Evolutionary conservation across 768 basidiomycete species (phyloP), one percentile per base, ranked within the genome.

Genomic region (Cyclocybe cylindracea): DNA sequence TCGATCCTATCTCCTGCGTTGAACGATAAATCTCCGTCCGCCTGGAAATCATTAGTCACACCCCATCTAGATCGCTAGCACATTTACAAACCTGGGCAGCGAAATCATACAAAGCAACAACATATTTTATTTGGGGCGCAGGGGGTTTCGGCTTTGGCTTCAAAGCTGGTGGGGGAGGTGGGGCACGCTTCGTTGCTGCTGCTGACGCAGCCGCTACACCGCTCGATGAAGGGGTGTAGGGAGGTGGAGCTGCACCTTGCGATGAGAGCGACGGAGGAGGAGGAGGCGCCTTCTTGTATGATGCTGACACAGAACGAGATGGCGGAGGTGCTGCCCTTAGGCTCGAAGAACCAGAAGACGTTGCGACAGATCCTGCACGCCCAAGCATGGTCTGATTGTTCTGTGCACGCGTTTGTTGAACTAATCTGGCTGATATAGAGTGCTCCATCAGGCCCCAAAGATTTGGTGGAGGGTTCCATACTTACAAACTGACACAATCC

Each of bases 21-120:
- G 75, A 98, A 98, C 1, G 87, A 88, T 50, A 98, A 73, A 69
- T 98, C 96, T 1, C 96, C 96, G 0, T 90, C 93, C 37, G 94
- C 91, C 84, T 91, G 57, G 5, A 44, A 16, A 43, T 45, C 13
- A 19, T 48, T 32, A 56, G 48, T 46, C 16, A 37, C 34, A 37
- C 8, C 39, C 44, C 9, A 37, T 37, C 16, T 38, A 50, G 42
- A 3, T 43, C 10, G 33, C 14, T 3, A 41, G 16, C 40, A 47
- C 24, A 9, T 24, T 24, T 35, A 18, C 24, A 10, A 45, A 85
- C 87, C 80, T 96, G 94, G 14, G 97, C 93, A 34, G 78, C 79
- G 66, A 96, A 99, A 68, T 99, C 97, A 65, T 97, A 99, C 63
- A 98, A 65, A 31, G 97, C 97, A 8, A 91, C 87, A 19, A 94